Evolutionary conservation across 345 rosid species (phyloP).

Genomic region (Pugionium dolabratum): DNA sequence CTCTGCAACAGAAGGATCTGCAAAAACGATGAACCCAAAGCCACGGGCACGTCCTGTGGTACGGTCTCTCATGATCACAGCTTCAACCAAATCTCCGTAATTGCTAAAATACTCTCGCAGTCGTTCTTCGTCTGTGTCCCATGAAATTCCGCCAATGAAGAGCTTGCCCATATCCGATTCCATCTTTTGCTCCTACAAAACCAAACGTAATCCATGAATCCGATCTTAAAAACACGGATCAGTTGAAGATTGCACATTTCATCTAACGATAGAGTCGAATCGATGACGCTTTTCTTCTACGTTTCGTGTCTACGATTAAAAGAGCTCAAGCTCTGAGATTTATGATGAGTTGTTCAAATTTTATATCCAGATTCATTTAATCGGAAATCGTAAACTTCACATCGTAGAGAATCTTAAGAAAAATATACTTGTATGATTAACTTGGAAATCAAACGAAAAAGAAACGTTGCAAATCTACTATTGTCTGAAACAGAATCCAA

Average conservation of each 20-base stretch:
- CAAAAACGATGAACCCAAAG: constrained; percentile 87
- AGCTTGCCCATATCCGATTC: constrained; percentile 97
- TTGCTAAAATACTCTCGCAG: constrained; percentile 80
- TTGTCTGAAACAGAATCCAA: constrained; percentile 57
- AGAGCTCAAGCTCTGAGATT: constrained; percentile 25
- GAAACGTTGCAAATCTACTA: constrained; percentile 36
- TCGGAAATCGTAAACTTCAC: constrained; percentile 8
- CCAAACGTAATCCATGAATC: constrained; percentile 46
- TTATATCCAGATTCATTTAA: constrained; percentile 4
- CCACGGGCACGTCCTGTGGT: constrained; percentile 96
- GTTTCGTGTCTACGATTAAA: constrained; percentile 13
- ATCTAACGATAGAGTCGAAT: constrained; percentile 13
- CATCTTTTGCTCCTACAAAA: constrained; percentile 65
- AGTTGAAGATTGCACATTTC: constrained; percentile 31
- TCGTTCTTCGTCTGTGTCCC: constrained; percentile 97
- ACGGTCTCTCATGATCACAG: constrained; percentile 98
- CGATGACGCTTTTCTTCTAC: constrained; percentile 5
- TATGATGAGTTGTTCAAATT: constrained; percentile 26
- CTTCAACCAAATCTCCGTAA: constrained; percentile 89
- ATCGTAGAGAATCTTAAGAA: constrained; percentile 29
- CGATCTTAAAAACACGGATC: constrained; percentile 32
- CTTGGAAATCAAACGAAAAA: constrained; percentile 5
- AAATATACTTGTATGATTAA: constrained; percentile 41
- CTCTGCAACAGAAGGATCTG: constrained; percentile 89
- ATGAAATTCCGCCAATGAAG: constrained; percentile 97